Evolutionary conservation across 352 stramenopile species (phyloP), one percentile per base, ranked within the genome.

Genomic region (Globisporangium echinulatum): DNA sequence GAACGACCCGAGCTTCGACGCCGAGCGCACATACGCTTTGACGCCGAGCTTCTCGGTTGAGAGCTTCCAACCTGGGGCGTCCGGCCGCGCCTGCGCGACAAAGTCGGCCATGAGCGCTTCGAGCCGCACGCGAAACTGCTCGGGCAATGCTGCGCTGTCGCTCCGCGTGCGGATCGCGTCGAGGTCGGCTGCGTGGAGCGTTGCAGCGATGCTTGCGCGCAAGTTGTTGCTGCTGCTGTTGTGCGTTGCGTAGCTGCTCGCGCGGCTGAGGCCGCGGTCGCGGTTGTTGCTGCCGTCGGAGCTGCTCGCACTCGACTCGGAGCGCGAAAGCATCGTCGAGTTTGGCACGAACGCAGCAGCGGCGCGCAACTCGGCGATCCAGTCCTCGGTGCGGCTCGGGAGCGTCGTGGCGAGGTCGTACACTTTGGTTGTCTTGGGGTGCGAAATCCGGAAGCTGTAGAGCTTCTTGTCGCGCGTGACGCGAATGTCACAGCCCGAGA

Each of bases 401-500:
- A 87, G 63, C 44, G 77, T 87, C 7, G 79, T 70, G 5, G 79
- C 79, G 49, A 88, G 65, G 66, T 88, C 75, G 66, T 88, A 86
- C 10, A 82, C 72, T 52, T 80, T 81, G 56, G 72, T 80, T n/a
- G 75, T 85, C 63, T 81, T 78, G 10, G 79, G 74, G 59, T 91
- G 82, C 56, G 79, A 77, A 59, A 89, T 85, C 62, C 74, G 75
- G 67, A 91, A 89, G 63, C 75, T 87, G 67, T 87, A 88, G 68
- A 79, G 75, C 53, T 84, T 85, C 61, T 86, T 85, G 64, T 89
- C 68, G 33, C 73, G 69, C n/a, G 75, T 89, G 15, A 60, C 43
- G 54, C 61, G 64, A 37, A 88, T 63, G 47, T 71, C 47, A 51
- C 77, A 88, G 61, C 78, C 76, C 40, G 77, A 80, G 63, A 91